These are phyloP conservation scores for Mycena venus DNA, from an alignment of 768 basidiomycete genomes.

Conservation along the genomic window DNA sequence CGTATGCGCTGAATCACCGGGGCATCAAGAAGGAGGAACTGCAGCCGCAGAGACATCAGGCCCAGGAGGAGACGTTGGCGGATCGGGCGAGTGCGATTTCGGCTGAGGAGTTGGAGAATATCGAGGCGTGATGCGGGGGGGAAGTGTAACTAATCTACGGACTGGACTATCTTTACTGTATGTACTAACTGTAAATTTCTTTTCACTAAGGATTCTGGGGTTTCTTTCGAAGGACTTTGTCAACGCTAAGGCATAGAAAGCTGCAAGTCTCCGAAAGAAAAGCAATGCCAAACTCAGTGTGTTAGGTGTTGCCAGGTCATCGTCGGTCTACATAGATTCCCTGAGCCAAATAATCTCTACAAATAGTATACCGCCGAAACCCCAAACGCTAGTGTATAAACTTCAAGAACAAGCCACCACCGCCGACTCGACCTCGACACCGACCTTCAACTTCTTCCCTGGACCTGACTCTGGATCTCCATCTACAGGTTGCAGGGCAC, in stretches of 20 bases:
- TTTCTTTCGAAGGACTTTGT: too few species aligned
- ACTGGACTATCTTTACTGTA: neutral
- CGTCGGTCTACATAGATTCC: too few species aligned
- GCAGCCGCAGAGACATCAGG: conserved; percentile 66
- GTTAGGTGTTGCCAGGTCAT: too few species aligned
- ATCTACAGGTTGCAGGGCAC: neutral
- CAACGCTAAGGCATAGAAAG: too few species aligned
- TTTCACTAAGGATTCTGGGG: too few species aligned
- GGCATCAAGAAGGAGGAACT: conserved; percentile 72
- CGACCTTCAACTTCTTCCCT: conserved; percentile 23
- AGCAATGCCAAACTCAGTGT: too few species aligned
- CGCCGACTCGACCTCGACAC: neutral
- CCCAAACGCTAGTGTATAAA: too few species aligned
- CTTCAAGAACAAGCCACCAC: neutral
- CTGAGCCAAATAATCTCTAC: too few species aligned
- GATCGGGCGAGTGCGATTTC: conserved; percentile 37
- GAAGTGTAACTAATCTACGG: neutral
- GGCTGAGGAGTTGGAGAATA: conserved; percentile 23
- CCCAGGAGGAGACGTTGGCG: conserved; percentile 68
- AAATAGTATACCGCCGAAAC: too few species aligned
- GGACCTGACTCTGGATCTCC: conserved; percentile 11
- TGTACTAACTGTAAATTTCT: neutral
- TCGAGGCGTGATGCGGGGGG: neutral
- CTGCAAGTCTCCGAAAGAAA: too few species aligned
- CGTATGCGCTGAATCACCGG: conserved; percentile 72